Percentiles rank a stretch among this genome's conserved stretches.
These are phyloP conservation scores for Isoetes taiwanensis DNA, from an alignment of 75 land plant species.

Conservation along the genomic window DNA sequence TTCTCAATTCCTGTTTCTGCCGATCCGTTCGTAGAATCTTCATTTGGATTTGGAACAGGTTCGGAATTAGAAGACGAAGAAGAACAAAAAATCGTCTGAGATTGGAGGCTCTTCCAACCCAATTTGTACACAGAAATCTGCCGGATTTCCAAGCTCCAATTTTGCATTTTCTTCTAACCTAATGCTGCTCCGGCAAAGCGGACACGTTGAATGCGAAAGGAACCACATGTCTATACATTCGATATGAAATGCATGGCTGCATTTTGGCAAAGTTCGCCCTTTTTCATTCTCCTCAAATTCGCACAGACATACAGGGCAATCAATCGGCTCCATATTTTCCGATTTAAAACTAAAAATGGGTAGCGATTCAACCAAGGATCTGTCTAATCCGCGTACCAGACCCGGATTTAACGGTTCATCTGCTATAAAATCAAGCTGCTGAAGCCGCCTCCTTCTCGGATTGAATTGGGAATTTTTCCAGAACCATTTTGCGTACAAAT, in stretches of 20 bases:
- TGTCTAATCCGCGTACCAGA: background rate
- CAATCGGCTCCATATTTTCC: no score
- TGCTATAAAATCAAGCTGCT: background rate
- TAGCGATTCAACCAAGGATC: background rate
- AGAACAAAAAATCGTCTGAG: no score
- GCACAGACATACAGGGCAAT: slow-evolving; percentile 3
- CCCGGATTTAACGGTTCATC: background rate
- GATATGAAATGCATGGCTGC: slow-evolving; percentile 4
- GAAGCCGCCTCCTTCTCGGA: background rate
- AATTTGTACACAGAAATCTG: no score
- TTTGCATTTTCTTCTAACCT: no score
- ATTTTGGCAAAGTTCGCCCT: background rate
- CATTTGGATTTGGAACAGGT: no score
- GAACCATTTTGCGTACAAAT: slow-evolving; percentile 2
- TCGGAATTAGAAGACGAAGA: no score
- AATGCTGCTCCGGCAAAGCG: slow-evolving; percentile 6
- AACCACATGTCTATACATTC: slow-evolving; percentile 11
- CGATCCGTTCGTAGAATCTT: no score
- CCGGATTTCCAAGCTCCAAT: no score
- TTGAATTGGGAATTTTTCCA: slow-evolving; percentile 1
- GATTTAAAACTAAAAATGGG: no score
- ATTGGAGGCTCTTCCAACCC: no score
- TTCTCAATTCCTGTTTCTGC: no score
- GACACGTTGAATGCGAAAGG: slow-evolving; percentile 5
- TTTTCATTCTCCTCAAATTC: slow-evolving; percentile 6